These are phyloP conservation scores for Hygrocybe punicea DNA, from an alignment of 768 basidiomycete genomes.

Conservation along the genomic window DNA sequence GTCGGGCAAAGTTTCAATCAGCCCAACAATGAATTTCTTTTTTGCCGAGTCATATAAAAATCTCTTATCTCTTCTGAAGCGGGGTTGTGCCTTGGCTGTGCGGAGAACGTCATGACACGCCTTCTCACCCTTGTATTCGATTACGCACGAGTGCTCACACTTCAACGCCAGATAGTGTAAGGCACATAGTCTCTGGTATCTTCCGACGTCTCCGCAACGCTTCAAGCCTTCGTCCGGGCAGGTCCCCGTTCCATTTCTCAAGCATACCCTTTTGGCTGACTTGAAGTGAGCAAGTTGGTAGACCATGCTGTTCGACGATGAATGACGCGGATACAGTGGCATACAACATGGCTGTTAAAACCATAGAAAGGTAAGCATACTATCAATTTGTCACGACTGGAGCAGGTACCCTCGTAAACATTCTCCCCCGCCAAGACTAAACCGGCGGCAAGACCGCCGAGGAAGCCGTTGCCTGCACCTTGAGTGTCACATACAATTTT, in stretches of 20 bases:
- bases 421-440: conserved; percentile 53
- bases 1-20: conserved; percentile 74
- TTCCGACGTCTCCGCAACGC: conserved; percentile 42
- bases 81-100: background rate
- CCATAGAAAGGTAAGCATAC: background rate
- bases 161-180: too few relatives aligned
- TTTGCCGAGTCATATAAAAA: conserved; percentile 9
- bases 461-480: conserved; percentile 91
- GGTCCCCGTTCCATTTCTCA: conserved; percentile 70
- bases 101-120: too few relatives aligned
- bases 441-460: conserved; percentile 81
- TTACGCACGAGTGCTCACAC: background rate
- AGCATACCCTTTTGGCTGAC: conserved; percentile 18
- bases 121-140: too few relatives aligned
- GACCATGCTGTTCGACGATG: conserved; percentile 74
- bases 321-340: conserved; percentile 82
- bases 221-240: conserved; percentile 55
- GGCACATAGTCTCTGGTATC: too few relatives aligned
- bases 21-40: conserved; percentile 44
- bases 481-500: conserved; percentile 9
- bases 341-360: conserved; percentile 57
- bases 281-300: conserved; percentile 51
- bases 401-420: conserved; percentile 58
- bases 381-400: conserved; percentile 7
- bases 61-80: background rate